A percentile compares a stretch with the other conserved stretches of the same genome.
Conservation (phyloP, 2,329 filamentous ascomycete genomes). For the Penicillium capsulatum region DNA sequence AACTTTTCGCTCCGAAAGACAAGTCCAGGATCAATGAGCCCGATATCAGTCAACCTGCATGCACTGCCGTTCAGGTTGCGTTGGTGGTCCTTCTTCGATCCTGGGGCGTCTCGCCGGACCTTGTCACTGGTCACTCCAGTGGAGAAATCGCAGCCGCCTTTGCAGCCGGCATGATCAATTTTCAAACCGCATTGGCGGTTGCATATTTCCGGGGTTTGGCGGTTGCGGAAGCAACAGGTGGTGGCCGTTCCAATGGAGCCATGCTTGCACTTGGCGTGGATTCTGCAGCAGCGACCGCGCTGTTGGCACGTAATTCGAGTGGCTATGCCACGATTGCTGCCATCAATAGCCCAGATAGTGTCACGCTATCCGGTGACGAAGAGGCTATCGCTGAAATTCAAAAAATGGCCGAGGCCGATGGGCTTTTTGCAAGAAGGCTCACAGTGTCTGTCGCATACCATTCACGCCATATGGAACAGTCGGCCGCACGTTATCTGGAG, state of each 20-base stretch:
- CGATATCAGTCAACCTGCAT: constrained; percentile 10
- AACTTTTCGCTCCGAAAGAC: not conserved
- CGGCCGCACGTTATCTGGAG: constrained; percentile 2
- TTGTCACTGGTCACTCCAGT: constrained; percentile 8
- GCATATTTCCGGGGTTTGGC: constrained; percentile 22
- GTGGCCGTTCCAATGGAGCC: not conserved
- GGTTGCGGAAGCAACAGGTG: not conserved
- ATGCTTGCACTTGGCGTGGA: constrained; percentile 20
- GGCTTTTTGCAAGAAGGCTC: constrained; percentile 17
- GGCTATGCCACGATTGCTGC: constrained; percentile 15
- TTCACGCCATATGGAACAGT: constrained; percentile 15
- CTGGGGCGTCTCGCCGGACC: constrained; percentile 9
- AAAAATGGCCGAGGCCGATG: constrained; percentile 15
- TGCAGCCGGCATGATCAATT: constrained; percentile 3
- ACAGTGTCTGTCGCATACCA: constrained; percentile 22
- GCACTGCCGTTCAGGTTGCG: constrained; percentile 17
- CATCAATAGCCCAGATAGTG: constrained; percentile 21
- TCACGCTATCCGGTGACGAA: constrained; percentile 23
- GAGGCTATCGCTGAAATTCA: constrained; percentile 23
- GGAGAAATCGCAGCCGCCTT: constrained; percentile 13
- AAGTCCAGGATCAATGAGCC: not conserved
- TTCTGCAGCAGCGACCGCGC: not conserved
- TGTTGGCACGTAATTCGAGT: not conserved
- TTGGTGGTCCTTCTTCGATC: constrained; percentile 8
- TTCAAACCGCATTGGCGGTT: constrained; percentile 6